phyloP scores from a whole-genome alignment of 1,139 yeast genomes.

The Suzukiozyma palmioleophila region DNA sequence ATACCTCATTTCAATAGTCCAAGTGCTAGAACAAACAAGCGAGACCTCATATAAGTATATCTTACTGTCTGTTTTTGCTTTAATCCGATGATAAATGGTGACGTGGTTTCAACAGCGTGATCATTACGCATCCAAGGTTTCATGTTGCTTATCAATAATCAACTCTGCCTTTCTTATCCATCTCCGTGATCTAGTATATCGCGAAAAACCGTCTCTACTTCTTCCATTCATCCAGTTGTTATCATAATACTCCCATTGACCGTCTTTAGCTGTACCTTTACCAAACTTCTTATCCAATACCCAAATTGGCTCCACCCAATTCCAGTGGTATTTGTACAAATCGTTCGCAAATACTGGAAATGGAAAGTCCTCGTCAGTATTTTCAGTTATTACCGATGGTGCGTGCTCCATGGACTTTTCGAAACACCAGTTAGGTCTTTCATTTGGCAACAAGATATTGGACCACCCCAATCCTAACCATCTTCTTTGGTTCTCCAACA shows the following conservation, averaged over 20 bases:
- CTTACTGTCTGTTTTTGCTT: too few relatives aligned
- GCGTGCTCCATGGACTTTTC: conserved; percentile 34
- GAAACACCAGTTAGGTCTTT: conserved; percentile 46
- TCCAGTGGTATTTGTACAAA: conserved; percentile 44
- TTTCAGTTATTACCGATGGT: conserved; percentile 19
- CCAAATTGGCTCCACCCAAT: conserved; percentile 55
- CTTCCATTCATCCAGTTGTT: conserved; percentile 45
- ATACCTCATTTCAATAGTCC: too few relatives aligned
- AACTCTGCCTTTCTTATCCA: conserved; percentile 49
- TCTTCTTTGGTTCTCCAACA: conserved; percentile 56
- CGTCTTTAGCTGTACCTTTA: conserved; percentile 23
- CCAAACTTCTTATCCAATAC: conserved; percentile 36
- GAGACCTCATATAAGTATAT: too few relatives aligned
- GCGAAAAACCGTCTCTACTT: conserved; percentile 42
- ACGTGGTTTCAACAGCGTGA: too few relatives aligned
- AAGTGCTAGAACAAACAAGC: too few relatives aligned
- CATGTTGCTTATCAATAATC: conserved; percentile 37
- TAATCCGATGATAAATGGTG: too few relatives aligned
- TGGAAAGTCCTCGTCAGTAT: conserved; percentile 25
- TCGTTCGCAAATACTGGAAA: conserved; percentile 48
- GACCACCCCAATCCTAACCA: conserved; percentile 65
- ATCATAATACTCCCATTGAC: conserved; percentile 55
- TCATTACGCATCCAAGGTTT: conserved; percentile 6
- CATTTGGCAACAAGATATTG: conserved; percentile 46
- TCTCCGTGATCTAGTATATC: conserved; percentile 47